These are phyloP conservation scores for Xylaria sp. DNA, from an alignment of 2,329 filamentous ascomycete genomes.

Conservation along the genomic window DNA sequence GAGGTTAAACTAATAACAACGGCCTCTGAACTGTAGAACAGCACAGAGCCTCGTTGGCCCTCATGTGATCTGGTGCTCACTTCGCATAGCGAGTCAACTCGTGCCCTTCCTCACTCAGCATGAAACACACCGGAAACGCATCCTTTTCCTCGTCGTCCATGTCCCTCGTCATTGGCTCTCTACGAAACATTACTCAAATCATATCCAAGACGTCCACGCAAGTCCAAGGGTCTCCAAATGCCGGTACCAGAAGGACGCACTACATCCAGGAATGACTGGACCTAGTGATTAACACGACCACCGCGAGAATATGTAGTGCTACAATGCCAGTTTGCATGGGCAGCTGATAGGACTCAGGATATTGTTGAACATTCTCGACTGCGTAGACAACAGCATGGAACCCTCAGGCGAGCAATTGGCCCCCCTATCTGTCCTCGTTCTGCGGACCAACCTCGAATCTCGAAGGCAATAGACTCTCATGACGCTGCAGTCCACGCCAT, in stretches of 20 bases:
- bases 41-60: slow-evolving; percentile 20
- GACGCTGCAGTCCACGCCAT: not conserved
- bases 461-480: not conserved
- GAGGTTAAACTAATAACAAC: slow-evolving; percentile 12
- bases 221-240: slow-evolving; percentile 14
- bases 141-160: slow-evolving; percentile 1
- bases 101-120: slow-evolving; percentile 13
- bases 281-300: slow-evolving; percentile 16
- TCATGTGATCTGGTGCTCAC: slow-evolving; percentile 17
- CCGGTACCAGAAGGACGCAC: slow-evolving; percentile 16
- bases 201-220: slow-evolving; percentile 11
- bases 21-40: slow-evolving; percentile 23
- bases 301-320: slow-evolving; percentile 16
- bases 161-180: slow-evolving; percentile 9
- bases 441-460: not conserved
- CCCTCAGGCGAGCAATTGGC: slow-evolving; percentile 1
- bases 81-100: slow-evolving; percentile 15
- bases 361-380: slow-evolving; percentile 6
- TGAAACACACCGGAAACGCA: slow-evolving; percentile 2
- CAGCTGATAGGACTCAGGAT: slow-evolving; percentile 10
- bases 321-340: slow-evolving; percentile 18
- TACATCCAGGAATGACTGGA: slow-evolving; percentile 16
- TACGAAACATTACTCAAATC: slow-evolving; percentile 5
- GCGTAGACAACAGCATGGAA: not conserved
- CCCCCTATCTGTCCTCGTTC: not conserved